phyloP scores from a whole-genome alignment of 371 early-diverging fungal genomes.

The Gilbertella persicaria region DNA sequence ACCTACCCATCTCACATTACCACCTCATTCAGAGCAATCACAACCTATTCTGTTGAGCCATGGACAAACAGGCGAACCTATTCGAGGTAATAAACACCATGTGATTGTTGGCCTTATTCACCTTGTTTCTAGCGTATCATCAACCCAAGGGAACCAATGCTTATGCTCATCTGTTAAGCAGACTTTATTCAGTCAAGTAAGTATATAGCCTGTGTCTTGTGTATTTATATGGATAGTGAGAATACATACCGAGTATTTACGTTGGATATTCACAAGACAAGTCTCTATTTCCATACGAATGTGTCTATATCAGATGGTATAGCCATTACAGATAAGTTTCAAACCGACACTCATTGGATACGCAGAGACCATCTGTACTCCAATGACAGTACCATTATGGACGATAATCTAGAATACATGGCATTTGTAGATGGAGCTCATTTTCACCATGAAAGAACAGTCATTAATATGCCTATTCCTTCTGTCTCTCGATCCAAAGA shows the following conservation, averaged over 20 bases:
- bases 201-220: not conserved
- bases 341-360: slow-evolving; percentile 15
- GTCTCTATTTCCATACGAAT: slow-evolving; percentile 21
- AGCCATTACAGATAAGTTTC: not conserved
- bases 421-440: slow-evolving; percentile 43
- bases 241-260: slow-evolving; percentile 35
- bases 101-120: no score
- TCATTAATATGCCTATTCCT: slow-evolving; percentile 31
- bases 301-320: slow-evolving; percentile 30
- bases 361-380: slow-evolving; percentile 7
- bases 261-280: slow-evolving; percentile 36
- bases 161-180: slow-evolving; percentile 23
- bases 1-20: slow-evolving; percentile 21
- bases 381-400: slow-evolving; percentile 14
- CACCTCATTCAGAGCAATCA: slow-evolving; percentile 34
- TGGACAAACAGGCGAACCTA: slow-evolving; percentile 26
- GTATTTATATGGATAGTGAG: slow-evolving; percentile 11
- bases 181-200: slow-evolving; percentile 37
- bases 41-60: slow-evolving; percentile 5
- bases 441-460: slow-evolving; percentile 37
- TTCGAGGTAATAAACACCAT: slow-evolving; percentile 27
- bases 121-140: slow-evolving; percentile 32
- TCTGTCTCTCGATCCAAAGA: slow-evolving; percentile 30
- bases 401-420: slow-evolving; percentile 40
- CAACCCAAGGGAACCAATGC: slow-evolving; percentile 27